Base-by-base conservation (phyloP, 1,139 yeast species). In the Magnusiomyces ingens region DNA sequence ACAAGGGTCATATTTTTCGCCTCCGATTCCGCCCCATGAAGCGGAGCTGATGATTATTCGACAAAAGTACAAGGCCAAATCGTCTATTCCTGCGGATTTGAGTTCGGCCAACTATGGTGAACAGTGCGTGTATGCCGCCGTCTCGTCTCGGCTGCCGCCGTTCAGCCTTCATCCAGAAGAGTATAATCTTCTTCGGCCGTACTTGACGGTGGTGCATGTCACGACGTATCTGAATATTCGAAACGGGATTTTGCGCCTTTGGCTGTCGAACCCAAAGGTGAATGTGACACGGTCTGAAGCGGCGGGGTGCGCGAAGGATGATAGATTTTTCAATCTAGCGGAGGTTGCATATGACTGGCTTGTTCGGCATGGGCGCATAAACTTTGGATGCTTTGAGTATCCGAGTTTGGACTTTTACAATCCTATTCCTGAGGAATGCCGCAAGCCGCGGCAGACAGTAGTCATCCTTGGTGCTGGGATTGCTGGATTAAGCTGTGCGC, bases 301-400 rank as follows among this genome's bases (percentile, higher is more conserved):
- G 1, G 75, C 73, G 0, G 76, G 77, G 1, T 72, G 76, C 56
- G 73, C 70, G 13, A 64, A 71, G 21, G 73, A 72, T 35, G 73
- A 70, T 37, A 65, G 75, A 11, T 72, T 63, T 57, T 72, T 68
- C 52, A 67, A 65, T 5, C 60, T 74, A 32, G 76, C 76, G 0
- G 76, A 71, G 53, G 71, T 71, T 32, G 75, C 76, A 2, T 74
- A 66, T 55, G 76, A 73, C 55, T 72, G 72, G 68, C 64, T 74
- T 8, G 68, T 70, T 15, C 68, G 77, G 2, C 62, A 69, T 53
- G 77, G 77, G 3, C 71, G 71, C 59, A 73, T 74, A 56, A 74
- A 74, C 57, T 74, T 65, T 58, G 77, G 77, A 4, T 74, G 75
- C 55, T 62, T 72, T 40, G 70, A 67, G 41, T 63, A 67, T 46